Evolutionary conservation across 768 basidiomycete genomes (phyloP), one percentile per base, ranked within the genome.

Genomic region (Tylopilus balloui): DNA sequence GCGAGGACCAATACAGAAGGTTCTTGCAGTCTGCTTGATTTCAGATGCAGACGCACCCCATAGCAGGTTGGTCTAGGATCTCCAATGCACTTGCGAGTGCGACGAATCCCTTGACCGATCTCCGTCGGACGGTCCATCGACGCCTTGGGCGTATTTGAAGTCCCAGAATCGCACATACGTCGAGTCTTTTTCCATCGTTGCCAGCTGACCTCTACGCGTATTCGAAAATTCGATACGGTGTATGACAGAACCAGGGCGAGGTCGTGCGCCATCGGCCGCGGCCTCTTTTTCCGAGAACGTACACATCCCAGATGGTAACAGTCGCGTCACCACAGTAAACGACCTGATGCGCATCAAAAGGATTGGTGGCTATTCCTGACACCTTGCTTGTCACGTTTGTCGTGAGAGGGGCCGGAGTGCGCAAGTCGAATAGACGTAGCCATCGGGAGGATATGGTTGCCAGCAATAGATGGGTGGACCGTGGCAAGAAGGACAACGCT

Each of bases 201-300:
- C 86, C 4, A 93, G 63, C 25, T 79, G 72, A 4, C 88, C 88
- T 34, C 89, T 69, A 8, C 86, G 72, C 19, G 77, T 78, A 36
- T 73, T 77, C 1, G 85, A 88, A 65, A 90, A 92, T 51, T 88
- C 86, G 47, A 90, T 72, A 7, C 69, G 71, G 3, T 72, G 66
- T 47, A 83, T 76, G 13, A 67, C 48, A 15, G 73, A 62, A 37
- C 70, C 72, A 8, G 70, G 54, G 14, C 72, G 72, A 7, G 70
- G 57, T 19, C 70, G 66, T 2, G 77, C 81, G 4, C 84, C 84
- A 53, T 90, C 87, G 0, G 81, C 84, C 13, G 75, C 66, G 1
- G 87, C 89, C 47, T 93, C 91, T 46, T 76, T 81, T 55, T 88
- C 86, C 4, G 83, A 78, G 66, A 93, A 92, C 6, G 76, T 77